Conservation (phyloP, 2,329 filamentous ascomycete genomes). For the Dothistroma pini region DNA sequence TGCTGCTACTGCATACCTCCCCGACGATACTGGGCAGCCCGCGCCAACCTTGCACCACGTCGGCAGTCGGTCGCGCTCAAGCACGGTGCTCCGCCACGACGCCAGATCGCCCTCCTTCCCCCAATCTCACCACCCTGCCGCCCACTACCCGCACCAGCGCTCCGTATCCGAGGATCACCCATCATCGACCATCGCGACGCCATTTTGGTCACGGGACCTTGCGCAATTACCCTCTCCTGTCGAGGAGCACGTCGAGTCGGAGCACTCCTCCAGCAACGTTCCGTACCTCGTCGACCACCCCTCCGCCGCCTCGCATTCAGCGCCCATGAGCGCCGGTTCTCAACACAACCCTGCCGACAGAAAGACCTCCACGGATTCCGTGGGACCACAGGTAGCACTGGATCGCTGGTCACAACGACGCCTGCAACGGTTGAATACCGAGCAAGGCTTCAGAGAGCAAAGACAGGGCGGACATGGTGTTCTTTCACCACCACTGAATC, state of each 20-base stretch:
- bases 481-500: slow-evolving; percentile 20
- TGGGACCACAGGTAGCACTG: slow-evolving; percentile 28
- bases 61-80: slow-evolving; percentile 25
- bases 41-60: slow-evolving; percentile 15
- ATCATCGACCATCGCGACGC: slow-evolving; percentile 13
- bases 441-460: slow-evolving; percentile 39
- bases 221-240: slow-evolving; percentile 24
- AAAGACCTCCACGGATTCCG: slow-evolving; percentile 33
- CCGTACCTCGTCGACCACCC: slow-evolving; percentile 4
- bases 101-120: slow-evolving; percentile 6
- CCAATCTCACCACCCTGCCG: not conserved
- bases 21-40: slow-evolving; percentile 15
- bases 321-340: slow-evolving; percentile 30
- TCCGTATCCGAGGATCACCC: slow-evolving; percentile 3
- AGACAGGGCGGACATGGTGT: slow-evolving; percentile 30
- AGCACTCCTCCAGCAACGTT: not conserved
- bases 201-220: slow-evolving; percentile 24
- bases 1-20: slow-evolving; percentile 11
- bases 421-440: slow-evolving; percentile 38
- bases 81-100: slow-evolving; percentile 27
- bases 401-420: slow-evolving; percentile 38
- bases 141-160: not conserved
- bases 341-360: slow-evolving; percentile 10
- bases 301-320: slow-evolving; percentile 5
- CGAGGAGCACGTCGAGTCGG: slow-evolving; percentile 13